These are phyloP conservation scores for Ogataea siamensis DNA, from an alignment of 805 yeast genomes.

Conservation along the genomic window DNA sequence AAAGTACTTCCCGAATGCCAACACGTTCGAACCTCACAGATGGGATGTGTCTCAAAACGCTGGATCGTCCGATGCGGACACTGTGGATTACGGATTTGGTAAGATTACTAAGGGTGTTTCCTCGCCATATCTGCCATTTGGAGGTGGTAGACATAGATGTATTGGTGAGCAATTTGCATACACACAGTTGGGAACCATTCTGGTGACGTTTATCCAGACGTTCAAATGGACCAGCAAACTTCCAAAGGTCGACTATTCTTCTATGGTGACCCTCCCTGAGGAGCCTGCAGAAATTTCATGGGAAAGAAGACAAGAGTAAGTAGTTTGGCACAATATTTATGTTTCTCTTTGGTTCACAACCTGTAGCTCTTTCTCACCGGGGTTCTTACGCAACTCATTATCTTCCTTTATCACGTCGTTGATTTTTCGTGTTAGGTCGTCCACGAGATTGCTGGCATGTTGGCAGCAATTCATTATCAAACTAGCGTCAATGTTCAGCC, in stretches of 20 bases:
- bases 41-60: slow-evolving; percentile 55
- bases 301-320: slow-evolving; percentile 55
- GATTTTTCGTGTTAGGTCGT: slow-evolving; percentile 61
- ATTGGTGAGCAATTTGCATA: slow-evolving; percentile 98
- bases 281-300: slow-evolving; percentile 71
- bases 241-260: slow-evolving; percentile 74
- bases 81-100: slow-evolving; percentile 95
- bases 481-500: slow-evolving; percentile 74
- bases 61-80: slow-evolving; percentile 39
- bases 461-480: slow-evolving; percentile 66
- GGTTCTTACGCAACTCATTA: slow-evolving; percentile 31
- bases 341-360: slow-evolving; percentile 33
- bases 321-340: slow-evolving; percentile 2
- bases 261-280: slow-evolving; percentile 90
- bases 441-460: slow-evolving; percentile 63
- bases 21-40: slow-evolving; percentile 76
- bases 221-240: slow-evolving; percentile 71
- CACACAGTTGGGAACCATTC: slow-evolving; percentile 83
- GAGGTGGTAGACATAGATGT: slow-evolving; percentile 99
- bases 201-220: slow-evolving; percentile 71
- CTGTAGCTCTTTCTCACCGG: slow-evolving; percentile 28
- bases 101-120: slow-evolving; percentile 93
- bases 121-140: slow-evolving; percentile 95
- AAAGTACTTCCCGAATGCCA: slow-evolving; percentile 75
- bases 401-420: slow-evolving; percentile 54